These are phyloP conservation scores for Blastobotrys muscicola DNA, from an alignment of 805 yeast genomes.

Conservation along the genomic window DNA sequence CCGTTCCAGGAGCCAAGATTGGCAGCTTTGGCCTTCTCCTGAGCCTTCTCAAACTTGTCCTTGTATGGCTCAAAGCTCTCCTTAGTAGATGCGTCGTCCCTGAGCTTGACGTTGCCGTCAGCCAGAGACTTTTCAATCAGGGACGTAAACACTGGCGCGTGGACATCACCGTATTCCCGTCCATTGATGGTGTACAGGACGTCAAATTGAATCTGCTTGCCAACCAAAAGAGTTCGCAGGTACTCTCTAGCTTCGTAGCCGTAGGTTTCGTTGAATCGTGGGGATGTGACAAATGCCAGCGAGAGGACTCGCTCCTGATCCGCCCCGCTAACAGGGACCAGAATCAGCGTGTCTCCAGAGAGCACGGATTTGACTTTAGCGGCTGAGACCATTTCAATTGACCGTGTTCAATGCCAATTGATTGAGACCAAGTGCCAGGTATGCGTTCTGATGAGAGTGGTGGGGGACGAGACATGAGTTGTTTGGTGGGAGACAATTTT, in stretches of 20 bases:
- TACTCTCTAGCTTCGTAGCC: constrained; percentile 54
- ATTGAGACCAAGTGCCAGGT: no score
- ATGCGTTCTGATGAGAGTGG: no score
- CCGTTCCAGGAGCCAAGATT: constrained; percentile 48
- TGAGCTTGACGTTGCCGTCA: constrained; percentile 54
- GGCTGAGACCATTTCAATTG: constrained; percentile 2
- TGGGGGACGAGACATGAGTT: no score
- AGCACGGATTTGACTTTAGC: constrained; percentile 65
- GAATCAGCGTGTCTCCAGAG: constrained; percentile 61
- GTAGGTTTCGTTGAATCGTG: constrained; percentile 37
- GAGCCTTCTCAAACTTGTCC: constrained; percentile 23
- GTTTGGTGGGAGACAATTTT: no score
- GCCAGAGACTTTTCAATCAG: constrained; percentile 46
- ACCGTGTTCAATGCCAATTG: not conserved
- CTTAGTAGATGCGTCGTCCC: constrained; percentile 38
- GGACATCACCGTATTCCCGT: constrained; percentile 64
- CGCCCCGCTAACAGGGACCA: constrained; percentile 27
- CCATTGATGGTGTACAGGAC: constrained; percentile 41
- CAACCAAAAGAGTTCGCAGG: constrained; percentile 52
- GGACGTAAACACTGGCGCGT: constrained; percentile 53
- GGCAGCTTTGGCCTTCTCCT: constrained; percentile 40
- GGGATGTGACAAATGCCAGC: constrained; percentile 56
- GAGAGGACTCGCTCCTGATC: constrained; percentile 52
- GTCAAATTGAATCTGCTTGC: constrained; percentile 51
- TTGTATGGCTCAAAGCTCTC: constrained; percentile 35